Percentiles rank a stretch among this genome's conserved stretches.
Evolutionary conservation across 2,329 filamentous ascomycete genomes (phyloP).

Genomic region (Colletotrichum australisinense): DNA sequence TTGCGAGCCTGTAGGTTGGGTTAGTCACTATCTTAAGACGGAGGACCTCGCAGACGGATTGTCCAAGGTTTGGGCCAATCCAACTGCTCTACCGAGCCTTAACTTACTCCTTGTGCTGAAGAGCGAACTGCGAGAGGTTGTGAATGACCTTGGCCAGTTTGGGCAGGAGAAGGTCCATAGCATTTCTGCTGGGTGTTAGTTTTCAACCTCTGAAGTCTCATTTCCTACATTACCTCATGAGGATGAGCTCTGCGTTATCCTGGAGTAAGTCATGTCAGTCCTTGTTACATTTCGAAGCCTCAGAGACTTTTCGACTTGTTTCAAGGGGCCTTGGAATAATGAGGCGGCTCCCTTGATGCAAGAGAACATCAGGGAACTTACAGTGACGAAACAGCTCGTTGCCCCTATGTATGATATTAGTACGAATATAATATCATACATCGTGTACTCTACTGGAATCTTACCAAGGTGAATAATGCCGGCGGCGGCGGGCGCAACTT

Average conservation of each 20-base stretch:
- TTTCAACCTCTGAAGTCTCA: slow-evolving; percentile 50
- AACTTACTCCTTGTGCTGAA: slow-evolving; percentile 72
- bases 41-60: background rate
- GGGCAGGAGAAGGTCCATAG: slow-evolving; percentile 78
- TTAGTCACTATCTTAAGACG: background rate
- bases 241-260: slow-evolving; percentile 80
- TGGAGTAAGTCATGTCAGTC: background rate
- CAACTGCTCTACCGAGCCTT: slow-evolving; percentile 71
- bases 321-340: background rate
- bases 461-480: slow-evolving; percentile 80
- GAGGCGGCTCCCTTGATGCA: background rate
- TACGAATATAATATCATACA: background rate
- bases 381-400: slow-evolving; percentile 70
- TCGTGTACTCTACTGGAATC: background rate
- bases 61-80: background rate
- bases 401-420: slow-evolving; percentile 36
- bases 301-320: background rate
- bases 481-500: slow-evolving; percentile 79
- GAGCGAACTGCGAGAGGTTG: slow-evolving; percentile 79
- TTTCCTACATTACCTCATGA: slow-evolving; percentile 61
- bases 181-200: slow-evolving; percentile 47
- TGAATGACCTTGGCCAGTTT: slow-evolving; percentile 84
- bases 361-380: background rate
- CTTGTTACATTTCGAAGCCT: background rate
- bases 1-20: background rate